phyloP scores from a whole-genome alignment of 202 grass and related monocot species.

The Zoysia matrella region DNA sequence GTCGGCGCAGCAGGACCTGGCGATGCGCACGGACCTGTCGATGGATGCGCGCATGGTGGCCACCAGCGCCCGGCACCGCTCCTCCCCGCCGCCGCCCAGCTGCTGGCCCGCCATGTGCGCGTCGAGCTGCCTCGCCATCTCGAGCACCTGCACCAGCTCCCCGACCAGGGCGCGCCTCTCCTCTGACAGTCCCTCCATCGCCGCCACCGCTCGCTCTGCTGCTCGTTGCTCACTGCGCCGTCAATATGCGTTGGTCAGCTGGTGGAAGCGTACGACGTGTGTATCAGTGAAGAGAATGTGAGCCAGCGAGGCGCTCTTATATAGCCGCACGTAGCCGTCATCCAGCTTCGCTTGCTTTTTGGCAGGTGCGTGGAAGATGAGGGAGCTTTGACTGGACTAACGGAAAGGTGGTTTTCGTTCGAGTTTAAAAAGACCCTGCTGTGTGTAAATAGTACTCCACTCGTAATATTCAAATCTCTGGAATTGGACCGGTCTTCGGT shows the following conservation, averaged over 20 bases:
- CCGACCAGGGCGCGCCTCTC: slow-evolving; percentile 34
- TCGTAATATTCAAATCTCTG: slow-evolving; percentile 34
- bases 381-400: slow-evolving; percentile 52
- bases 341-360: neutral
- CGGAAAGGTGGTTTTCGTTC: slow-evolving; percentile 27
- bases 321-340: neutral
- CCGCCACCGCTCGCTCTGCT: neutral
- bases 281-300: slow-evolving; percentile 20
- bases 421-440: slow-evolving; percentile 2
- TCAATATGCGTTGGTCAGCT: neutral
- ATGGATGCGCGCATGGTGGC: too few relatives aligned
- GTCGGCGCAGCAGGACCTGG: neutral
- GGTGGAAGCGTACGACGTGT: slow-evolving; percentile 1
- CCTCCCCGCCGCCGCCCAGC: neutral
- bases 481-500: slow-evolving; percentile 55
- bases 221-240: too few relatives aligned
- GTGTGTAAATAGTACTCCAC: neutral
- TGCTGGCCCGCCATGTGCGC: slow-evolving; percentile 41
- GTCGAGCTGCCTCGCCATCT: slow-evolving; percentile 65
- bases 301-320: slow-evolving; percentile 30
- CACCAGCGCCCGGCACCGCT: neutral
- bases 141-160: slow-evolving; percentile 47
- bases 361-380: slow-evolving; percentile 35
- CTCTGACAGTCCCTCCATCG: slow-evolving; percentile 34
- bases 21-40: too few relatives aligned